Base-by-base conservation (phyloP, 345 rosid species). In the Euclidium syriacum region DNA sequence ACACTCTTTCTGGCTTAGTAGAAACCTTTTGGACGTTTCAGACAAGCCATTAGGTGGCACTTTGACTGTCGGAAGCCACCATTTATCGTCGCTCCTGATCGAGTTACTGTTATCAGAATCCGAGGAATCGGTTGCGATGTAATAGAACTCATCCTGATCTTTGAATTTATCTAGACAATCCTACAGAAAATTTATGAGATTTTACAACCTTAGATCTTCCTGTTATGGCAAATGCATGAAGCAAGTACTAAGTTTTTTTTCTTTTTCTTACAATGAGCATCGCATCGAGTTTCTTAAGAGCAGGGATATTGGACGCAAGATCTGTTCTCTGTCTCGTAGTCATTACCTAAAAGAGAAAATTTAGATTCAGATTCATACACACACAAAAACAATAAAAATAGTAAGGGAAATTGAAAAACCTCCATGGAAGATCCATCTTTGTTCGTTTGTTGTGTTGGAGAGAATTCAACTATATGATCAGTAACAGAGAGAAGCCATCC, bases 251-350 rank as follows among this genome's bases (percentile, higher is more conserved):
- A 30, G 30, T 29, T 23, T 18, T 23, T 43, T 1, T 14, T n/a
- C n/a, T 50, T 68, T 24, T 1, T 23, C 95, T 90, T 80, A 95
- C 99, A 1, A 78, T 44, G 30, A 95, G 95, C 94, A 86, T 90
- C 5, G 77, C 68, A 32, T 95, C 99, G 15, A 95, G 89, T 74
- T 82, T 83, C 53, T 90, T 79, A 44, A 95, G 73, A 39, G 99
- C 88, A 5, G 99, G 97, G 39, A 90, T 86, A 76, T 95, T 90
- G 83, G 80, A 70, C 24, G 60, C 91, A 69, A 95, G 92, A 81
- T 95, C 97, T 19, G 62, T 70, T 52, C 99, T 77, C 59, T 90
- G 94, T 42, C 66, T 72, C 7, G 96, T 90, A 47, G 73, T 71
- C 99, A 90, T 90, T 35, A 95, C 81, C 99, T 94, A 58, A 48